Base-by-base conservation (phyloP, 306 rosid species). In the Nissolia schottii region DNA sequence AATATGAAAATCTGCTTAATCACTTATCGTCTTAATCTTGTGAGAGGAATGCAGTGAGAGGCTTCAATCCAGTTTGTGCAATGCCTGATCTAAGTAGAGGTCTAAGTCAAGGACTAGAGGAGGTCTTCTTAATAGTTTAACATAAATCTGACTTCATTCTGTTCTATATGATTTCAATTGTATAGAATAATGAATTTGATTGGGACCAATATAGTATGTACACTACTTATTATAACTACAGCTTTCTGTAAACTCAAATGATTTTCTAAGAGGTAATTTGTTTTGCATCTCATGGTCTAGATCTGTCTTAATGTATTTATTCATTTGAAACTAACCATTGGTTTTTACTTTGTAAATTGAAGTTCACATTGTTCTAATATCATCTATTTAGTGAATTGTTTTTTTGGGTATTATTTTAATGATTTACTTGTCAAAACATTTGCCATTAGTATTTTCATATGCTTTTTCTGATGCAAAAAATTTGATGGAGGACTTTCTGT, bases 11-110 rank as follows among this genome's bases (percentile, higher is more conserved):
- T 67, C 65, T 35, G 61, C 66, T 55, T 29, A 25, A 19, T 45
- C 27, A 19, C 12, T 2, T 49, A 38, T 64, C 22, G 24, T 13
- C 20, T 65, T 34, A 37, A 54, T 23, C 9, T 50, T 79, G 50
- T 38, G 49, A 64, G 71, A 59, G 46, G 40, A 24, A 38, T 79
- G 71, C 66, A 28, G 29, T 66, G 59, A 49, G 50, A 28, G 48
- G 43, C 51, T 53, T 59, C 75, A 43, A 59, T 25, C 59, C 57
- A 58, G 48, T 15, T 49, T 50, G 60, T 50, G 25, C 22, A 49
- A 43, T 43, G 65, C 54, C 23, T 64, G 61, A 16, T 59, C 64
- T 29, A 18, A 51, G 67, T 68, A 45, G 43, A 8, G 43, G 43
- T 59, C 64, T 29, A 18, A 51, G 67, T 68, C 32, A 14, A 8